phyloP scores from a whole-genome alignment of 768 basidiomycete species.

The Rhodotorula toruloides region DNA sequence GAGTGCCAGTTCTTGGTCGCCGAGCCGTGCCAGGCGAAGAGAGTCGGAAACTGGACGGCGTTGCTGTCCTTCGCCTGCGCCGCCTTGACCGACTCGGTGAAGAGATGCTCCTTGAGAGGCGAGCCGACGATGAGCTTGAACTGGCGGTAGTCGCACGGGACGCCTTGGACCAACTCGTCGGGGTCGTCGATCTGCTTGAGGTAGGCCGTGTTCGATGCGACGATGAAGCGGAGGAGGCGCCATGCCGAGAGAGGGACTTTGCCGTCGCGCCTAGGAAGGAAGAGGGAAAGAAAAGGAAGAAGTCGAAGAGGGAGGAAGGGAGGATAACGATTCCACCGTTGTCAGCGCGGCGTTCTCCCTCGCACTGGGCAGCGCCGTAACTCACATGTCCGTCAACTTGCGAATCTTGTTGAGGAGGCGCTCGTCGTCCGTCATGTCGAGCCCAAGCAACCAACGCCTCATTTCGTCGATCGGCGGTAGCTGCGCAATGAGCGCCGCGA shows the following conservation, averaged over 20 bases:
- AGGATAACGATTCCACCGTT: too few species aligned
- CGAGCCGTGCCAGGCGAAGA: slow-evolving; percentile 55
- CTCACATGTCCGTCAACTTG: slow-evolving; percentile 56
- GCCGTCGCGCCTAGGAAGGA: too few species aligned
- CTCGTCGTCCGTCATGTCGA: slow-evolving; percentile 48
- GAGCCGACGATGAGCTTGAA: slow-evolving; percentile 67
- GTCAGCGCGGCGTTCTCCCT: too few species aligned
- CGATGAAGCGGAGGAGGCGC: slow-evolving; percentile 58
- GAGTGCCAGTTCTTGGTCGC: slow-evolving; percentile 59
- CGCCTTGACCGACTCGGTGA: slow-evolving; percentile 51
- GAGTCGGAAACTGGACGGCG: slow-evolving; percentile 50
- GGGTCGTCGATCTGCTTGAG: slow-evolving; percentile 59
- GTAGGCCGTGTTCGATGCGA: slow-evolving; percentile 68
- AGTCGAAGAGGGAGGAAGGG: too few species aligned
- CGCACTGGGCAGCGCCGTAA: too few species aligned
- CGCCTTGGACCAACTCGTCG: slow-evolving; percentile 56
- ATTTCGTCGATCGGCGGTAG: slow-evolving; percentile 47
- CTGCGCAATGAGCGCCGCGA: slow-evolving; percentile 28
- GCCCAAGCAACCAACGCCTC: slow-evolving; percentile 53
- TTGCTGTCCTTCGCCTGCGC: slow-evolving; percentile 51
- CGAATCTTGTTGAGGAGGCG: slow-evolving; percentile 54
- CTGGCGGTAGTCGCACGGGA: slow-evolving; percentile 59
- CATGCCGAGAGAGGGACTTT: slow-evolving; percentile 59
- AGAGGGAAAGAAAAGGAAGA: too few species aligned
- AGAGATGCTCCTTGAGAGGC: slow-evolving; percentile 66